Evolutionary conservation across 768 basidiomycete genomes (phyloP).

Genomic region (Exsudoporus frostii): DNA sequence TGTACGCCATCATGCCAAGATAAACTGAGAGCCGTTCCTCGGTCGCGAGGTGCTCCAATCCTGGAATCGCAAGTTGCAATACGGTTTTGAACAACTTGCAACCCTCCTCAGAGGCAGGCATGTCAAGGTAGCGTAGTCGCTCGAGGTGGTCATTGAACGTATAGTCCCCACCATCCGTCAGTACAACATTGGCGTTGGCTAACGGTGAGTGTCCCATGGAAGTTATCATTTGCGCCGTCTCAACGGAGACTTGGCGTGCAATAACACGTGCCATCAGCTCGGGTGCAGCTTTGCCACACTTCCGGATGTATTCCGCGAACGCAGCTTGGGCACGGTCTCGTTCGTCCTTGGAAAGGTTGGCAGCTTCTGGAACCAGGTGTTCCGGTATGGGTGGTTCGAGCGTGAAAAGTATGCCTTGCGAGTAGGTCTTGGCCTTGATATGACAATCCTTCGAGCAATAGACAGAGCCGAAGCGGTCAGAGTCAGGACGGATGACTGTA

Average conservation of each 20-base stretch:
- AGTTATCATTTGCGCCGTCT: constrained; percentile 54
- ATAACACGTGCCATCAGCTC: constrained; percentile 70
- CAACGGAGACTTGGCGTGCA: constrained; percentile 64
- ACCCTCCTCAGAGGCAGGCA: constrained; percentile 48
- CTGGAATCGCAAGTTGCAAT: constrained; percentile 60
- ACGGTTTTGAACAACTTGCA: constrained; percentile 49
- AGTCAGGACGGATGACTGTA: constrained; percentile 42
- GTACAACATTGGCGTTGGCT: constrained; percentile 16
- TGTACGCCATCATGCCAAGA: constrained; percentile 72
- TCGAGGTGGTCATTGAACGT: constrained; percentile 74
- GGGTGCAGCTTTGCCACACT: constrained; percentile 43
- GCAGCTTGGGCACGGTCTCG: constrained; percentile 59
- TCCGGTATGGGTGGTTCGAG: constrained; percentile 58
- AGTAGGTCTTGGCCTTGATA: constrained; percentile 51
- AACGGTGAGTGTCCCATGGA: constrained; percentile 15
- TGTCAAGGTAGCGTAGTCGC: constrained; percentile 63
- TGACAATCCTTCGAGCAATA: constrained; percentile 78
- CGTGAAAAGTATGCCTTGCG: constrained; percentile 69
- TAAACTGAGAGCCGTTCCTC: constrained; percentile 60
- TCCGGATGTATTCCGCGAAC: constrained; percentile 54
- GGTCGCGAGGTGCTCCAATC: constrained; percentile 67
- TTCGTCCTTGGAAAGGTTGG: constrained; percentile 36
- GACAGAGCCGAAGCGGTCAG: constrained; percentile 52
- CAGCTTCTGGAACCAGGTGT: constrained; percentile 32
- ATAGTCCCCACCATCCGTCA: constrained; percentile 52